These are phyloP conservation scores for Globisporangium paroecandrum DNA, from an alignment of 352 stramenopile genomes.

Conservation along the genomic window DNA sequence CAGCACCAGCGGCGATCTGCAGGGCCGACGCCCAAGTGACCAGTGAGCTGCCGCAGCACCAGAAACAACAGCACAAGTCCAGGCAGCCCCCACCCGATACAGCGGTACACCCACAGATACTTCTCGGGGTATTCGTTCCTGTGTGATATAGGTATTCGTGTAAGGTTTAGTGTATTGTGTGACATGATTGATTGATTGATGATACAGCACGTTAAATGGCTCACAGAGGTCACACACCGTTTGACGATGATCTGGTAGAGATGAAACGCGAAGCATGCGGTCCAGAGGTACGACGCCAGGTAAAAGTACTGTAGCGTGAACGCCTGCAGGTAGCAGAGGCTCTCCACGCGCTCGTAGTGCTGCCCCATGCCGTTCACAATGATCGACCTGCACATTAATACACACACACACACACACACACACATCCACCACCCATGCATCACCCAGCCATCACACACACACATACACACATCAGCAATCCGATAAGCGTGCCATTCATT, in stretches of 20 bases:
- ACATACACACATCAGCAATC: neutral
- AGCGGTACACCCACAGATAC: slow-evolving; percentile 56
- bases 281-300: slow-evolving; percentile 82
- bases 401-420: neutral
- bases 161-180: neutral
- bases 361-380: slow-evolving; percentile 46
- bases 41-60: slow-evolving; percentile 65
- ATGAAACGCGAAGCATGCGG: slow-evolving; percentile 80
- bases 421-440: neutral
- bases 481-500: neutral
- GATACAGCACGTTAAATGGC: neutral
- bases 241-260: slow-evolving; percentile 86
- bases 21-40: slow-evolving; percentile 58
- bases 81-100: slow-evolving; percentile 63
- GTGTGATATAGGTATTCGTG: neutral
- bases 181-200: neutral
- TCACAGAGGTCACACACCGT: slow-evolving; percentile 23
- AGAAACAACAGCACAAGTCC: slow-evolving; percentile 51
- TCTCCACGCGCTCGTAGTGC: slow-evolving; percentile 42
- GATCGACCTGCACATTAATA: slow-evolving; percentile 37
- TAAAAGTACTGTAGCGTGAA: slow-evolving; percentile 79
- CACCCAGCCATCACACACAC: no score
- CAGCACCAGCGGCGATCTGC: slow-evolving; percentile 76
- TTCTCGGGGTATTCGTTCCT: slow-evolving; percentile 76
- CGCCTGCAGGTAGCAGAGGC: slow-evolving; percentile 64